Percentiles rank a stretch among this genome's conserved stretches.
Evolutionary conservation across 2,329 filamentous ascomycete species (phyloP).

Genomic region (Fusarium foetens): DNA sequence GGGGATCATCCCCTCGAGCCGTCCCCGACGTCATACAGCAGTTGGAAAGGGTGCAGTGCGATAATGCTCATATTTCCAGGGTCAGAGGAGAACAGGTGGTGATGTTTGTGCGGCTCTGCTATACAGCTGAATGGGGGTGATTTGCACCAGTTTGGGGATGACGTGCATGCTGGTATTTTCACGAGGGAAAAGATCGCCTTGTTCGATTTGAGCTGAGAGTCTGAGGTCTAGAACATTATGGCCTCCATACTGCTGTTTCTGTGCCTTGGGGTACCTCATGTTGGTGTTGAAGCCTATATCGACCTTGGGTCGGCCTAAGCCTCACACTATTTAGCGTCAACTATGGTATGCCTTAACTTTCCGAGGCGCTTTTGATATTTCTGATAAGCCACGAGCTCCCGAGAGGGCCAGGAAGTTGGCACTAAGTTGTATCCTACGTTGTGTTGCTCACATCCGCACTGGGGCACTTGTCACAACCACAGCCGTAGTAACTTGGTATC

Average conservation of each 20-base stretch:
- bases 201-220: neutral
- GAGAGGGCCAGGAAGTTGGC: neutral
- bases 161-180: slow-evolving; percentile 5
- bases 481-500: neutral
- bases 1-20: slow-evolving; percentile 17
- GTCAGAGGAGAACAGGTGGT: neutral
- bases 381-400: neutral
- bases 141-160: neutral
- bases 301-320: neutral
- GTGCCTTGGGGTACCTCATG: neutral
- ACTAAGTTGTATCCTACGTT: neutral
- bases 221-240: neutral
- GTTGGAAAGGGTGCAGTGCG: neutral
- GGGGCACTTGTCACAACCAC: neutral
- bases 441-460: too few species aligned
- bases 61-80: neutral
- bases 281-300: neutral
- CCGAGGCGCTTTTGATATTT: neutral
- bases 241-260: neutral
- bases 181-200: neutral
- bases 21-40: slow-evolving; percentile 14
- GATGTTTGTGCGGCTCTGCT: slow-evolving; percentile 9
- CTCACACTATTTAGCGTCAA: neutral
- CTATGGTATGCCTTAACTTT: neutral
- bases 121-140: neutral